Percentiles rank a stretch among this genome's conserved stretches.
phyloP scores from a whole-genome alignment of 2,329 filamentous ascomycete species.

The Fusarium avenaceum region DNA sequence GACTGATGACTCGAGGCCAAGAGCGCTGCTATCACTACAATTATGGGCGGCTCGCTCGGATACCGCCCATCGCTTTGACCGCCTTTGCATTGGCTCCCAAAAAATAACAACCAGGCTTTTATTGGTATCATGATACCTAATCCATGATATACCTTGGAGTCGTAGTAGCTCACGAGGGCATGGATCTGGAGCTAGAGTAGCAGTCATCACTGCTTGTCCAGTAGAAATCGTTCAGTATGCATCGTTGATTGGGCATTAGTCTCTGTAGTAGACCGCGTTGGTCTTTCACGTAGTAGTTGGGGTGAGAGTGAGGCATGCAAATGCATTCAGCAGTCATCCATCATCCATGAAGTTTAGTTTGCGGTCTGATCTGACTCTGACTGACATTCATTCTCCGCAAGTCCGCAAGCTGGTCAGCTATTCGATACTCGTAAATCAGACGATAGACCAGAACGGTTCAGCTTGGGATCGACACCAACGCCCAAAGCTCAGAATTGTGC shows the following conservation, averaged over 20 bases:
- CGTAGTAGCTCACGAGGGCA: slow-evolving; percentile 48
- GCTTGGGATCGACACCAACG: not conserved
- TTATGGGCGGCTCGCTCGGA: slow-evolving; percentile 38
- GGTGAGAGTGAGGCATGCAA: slow-evolving; percentile 30
- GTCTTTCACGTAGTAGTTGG: slow-evolving; percentile 17
- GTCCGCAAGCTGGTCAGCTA: slow-evolving; percentile 19
- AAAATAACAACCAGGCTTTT: slow-evolving; percentile 24
- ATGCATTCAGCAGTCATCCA: slow-evolving; percentile 23
- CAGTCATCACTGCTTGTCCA: slow-evolving; percentile 29
- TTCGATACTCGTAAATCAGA: not conserved
- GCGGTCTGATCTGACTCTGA: slow-evolving; percentile 29
- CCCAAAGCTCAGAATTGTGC: not conserved
- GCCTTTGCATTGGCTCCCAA: slow-evolving; percentile 25
- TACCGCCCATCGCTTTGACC: slow-evolving; percentile 30
- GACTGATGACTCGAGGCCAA: slow-evolving; percentile 1
- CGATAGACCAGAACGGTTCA: not conserved
- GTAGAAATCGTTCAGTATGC: slow-evolving; percentile 7
- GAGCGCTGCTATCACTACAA: not conserved
- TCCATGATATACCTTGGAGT: slow-evolving; percentile 40
- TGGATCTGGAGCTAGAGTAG: slow-evolving; percentile 35
- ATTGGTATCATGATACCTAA: slow-evolving; percentile 37
- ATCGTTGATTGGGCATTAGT: slow-evolving; percentile 32
- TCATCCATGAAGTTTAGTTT: slow-evolving; percentile 18
- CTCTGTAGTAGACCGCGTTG: slow-evolving; percentile 32
- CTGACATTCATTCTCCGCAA: slow-evolving; percentile 5